These are phyloP conservation scores for Terana coerulea DNA, from an alignment of 768 basidiomycete species.

Conservation along the genomic window DNA sequence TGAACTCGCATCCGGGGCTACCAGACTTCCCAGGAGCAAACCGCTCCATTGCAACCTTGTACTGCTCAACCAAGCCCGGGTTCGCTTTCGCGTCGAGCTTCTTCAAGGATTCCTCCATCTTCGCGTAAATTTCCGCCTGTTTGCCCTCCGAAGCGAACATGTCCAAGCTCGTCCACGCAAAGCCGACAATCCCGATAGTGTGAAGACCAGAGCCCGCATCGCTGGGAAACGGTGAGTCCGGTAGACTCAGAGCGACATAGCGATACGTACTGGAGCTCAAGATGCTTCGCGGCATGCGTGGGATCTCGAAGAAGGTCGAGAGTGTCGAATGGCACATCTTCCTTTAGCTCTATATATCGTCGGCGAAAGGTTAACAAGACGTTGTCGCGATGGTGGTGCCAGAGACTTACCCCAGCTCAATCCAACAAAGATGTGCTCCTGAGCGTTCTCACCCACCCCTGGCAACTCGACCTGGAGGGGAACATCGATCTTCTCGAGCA, in stretches of 20 bases:
- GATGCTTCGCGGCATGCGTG: conserved; percentile 8
- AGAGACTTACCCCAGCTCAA: conserved; percentile 19
- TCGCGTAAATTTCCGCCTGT: conserved; percentile 11
- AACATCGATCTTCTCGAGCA: conserved; percentile 33
- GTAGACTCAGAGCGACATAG: background rate
- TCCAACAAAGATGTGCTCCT: conserved; percentile 35
- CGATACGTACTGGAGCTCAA: conserved; percentile 25
- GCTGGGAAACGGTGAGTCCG: conserved; percentile 13
- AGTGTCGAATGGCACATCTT: conserved; percentile 13
- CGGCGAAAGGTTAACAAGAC: background rate
- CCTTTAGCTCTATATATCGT: conserved; percentile 9
- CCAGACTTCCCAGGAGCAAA: conserved; percentile 19
- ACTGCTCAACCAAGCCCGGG: conserved; percentile 37
- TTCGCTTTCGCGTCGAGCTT: conserved; percentile 15
- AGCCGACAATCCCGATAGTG: conserved; percentile 24
- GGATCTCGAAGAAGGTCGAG: conserved; percentile 17
- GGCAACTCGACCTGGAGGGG: conserved; percentile 37
- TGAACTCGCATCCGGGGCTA: conserved; percentile 30
- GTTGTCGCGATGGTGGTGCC: background rate
- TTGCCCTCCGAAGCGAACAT: conserved; percentile 16
- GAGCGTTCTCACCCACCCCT: conserved; percentile 45
- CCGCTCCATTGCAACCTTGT: conserved; percentile 34
- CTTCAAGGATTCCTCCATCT: conserved; percentile 7
- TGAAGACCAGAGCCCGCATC: conserved; percentile 22
- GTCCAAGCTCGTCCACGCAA: conserved; percentile 21